Evolutionary conservation across 352 stramenopile species (phyloP).

Genomic region (Phytophthora cactorum): DNA sequence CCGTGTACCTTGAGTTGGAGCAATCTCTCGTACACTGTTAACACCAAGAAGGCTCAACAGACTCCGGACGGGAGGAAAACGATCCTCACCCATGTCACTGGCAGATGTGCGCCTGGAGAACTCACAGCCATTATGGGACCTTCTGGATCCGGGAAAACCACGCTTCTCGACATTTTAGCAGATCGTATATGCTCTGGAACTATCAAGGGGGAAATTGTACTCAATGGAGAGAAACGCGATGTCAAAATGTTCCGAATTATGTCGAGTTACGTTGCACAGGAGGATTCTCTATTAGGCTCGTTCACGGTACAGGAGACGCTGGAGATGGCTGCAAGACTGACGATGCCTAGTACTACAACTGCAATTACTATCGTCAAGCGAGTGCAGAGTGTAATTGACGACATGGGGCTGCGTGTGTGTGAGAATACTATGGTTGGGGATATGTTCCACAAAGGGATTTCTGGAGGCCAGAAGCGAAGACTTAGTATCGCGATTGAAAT

Average conservation of each 20-base stretch:
- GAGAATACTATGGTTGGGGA: conserved; percentile 74
- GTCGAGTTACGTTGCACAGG: conserved; percentile 65
- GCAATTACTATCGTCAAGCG: conserved; percentile 37
- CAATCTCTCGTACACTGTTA: conserved; percentile 24
- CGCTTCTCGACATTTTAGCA: conserved; percentile 71
- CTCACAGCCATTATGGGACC: conserved; percentile 72
- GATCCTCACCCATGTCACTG: conserved; percentile 64
- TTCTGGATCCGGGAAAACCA: conserved; percentile 68
- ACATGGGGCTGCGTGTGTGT: conserved; percentile 67
- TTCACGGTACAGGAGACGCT: conserved; percentile 74
- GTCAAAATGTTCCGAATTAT: conserved; percentile 42
- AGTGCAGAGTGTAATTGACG: conserved; percentile 62
- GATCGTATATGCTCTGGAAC: conserved; percentile 41
- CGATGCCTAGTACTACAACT: conserved; percentile 21
- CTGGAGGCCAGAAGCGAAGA: conserved; percentile 89
- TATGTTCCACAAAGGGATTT: conserved; percentile 86
- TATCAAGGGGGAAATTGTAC: conserved; percentile 47
- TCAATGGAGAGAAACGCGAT: conserved; percentile 51
- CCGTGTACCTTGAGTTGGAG: conserved; percentile 31
- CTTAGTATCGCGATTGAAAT: conserved; percentile 95
- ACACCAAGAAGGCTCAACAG: conserved; percentile 13
- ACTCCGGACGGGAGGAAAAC: conserved; percentile 35
- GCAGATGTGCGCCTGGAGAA: conserved; percentile 56
- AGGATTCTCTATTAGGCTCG: conserved; percentile 60
- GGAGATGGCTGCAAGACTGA: conserved; percentile 55